Percentiles rank a stretch among this genome's conserved stretches.
These are phyloP conservation scores for Dryadomyces quercus-mongolicae DNA, from an alignment of 2,329 filamentous ascomycete genomes.

Conservation along the genomic window DNA sequence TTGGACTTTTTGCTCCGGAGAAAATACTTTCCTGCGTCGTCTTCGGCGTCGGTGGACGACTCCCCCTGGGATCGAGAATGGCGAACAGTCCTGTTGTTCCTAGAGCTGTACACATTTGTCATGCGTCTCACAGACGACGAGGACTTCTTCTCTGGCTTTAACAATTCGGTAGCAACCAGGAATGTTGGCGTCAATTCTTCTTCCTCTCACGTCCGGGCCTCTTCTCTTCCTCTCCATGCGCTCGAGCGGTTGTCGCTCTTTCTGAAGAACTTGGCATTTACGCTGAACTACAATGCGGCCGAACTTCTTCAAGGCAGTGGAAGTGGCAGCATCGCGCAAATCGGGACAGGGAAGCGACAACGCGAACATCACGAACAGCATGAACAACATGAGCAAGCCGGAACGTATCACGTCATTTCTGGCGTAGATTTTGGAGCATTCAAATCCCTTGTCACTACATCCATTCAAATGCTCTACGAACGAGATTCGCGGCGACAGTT, in stretches of 20 bases:
- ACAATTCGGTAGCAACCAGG: not conserved
- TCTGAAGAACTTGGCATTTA: constrained; percentile 82
- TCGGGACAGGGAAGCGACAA: not conserved
- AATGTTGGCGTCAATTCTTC: constrained; percentile 20
- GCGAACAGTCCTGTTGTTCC: constrained; percentile 78
- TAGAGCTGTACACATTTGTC: constrained; percentile 90
- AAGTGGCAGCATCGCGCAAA: not conserved
- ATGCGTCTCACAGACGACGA: constrained; percentile 91
- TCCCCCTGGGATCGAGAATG: constrained; percentile 55
- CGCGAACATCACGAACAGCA: not conserved
- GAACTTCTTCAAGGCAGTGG: constrained; percentile 33
- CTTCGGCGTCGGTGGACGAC: constrained; percentile 10
- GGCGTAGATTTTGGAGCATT: constrained; percentile 70
- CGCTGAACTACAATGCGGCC: constrained; percentile 70
- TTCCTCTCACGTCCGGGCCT: constrained; percentile 38
- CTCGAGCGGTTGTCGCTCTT: constrained; percentile 68
- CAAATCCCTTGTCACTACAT: constrained; percentile 64
- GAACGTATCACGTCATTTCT: constrained; percentile 35
- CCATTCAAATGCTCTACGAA: constrained; percentile 83
- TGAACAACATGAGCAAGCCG: not conserved
- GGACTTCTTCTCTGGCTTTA: constrained; percentile 65
- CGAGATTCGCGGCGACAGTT: constrained; percentile 83
- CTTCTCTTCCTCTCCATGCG: constrained; percentile 59
- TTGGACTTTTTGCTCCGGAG: constrained; percentile 17
- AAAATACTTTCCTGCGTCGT: constrained; percentile 7